A percentile compares a stretch with the other conserved stretches of the same genome.
Conservation (phyloP, 805 yeast genomes). For the Cyberlindnera americana region DNA sequence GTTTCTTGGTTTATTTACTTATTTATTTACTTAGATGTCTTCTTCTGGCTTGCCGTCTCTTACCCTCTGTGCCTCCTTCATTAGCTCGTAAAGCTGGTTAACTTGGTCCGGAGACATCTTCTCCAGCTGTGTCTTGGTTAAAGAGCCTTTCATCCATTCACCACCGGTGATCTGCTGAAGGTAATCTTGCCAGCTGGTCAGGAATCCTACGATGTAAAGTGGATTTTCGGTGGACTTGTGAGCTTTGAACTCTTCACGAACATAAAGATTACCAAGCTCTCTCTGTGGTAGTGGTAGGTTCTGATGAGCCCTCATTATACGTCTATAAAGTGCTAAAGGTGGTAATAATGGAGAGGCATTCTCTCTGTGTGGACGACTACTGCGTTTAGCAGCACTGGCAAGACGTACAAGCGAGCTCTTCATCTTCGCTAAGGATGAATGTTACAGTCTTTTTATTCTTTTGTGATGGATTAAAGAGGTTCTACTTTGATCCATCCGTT, state of each 20-base stretch:
- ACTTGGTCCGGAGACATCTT: slow-evolving; percentile 87
- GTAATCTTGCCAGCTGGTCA: slow-evolving; percentile 93
- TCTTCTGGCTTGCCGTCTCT: slow-evolving; percentile 16
- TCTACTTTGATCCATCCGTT: too few relatives aligned
- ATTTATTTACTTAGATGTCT: neutral
- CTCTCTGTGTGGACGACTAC: slow-evolving; percentile 13
- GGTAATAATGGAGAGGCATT: slow-evolving; percentile 59
- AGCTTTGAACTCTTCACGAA: slow-evolving; percentile 82
- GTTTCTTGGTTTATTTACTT: too few relatives aligned
- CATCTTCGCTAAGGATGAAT: neutral
- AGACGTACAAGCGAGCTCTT: slow-evolving; percentile 2
- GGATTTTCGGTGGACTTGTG: slow-evolving; percentile 86
- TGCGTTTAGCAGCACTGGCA: slow-evolving; percentile 8
- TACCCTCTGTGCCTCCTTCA: slow-evolving; percentile 56
- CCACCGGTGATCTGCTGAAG: slow-evolving; percentile 55
- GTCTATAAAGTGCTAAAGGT: slow-evolving; percentile 74
- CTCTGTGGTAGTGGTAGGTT: slow-evolving; percentile 65
- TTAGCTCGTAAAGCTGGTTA: slow-evolving; percentile 76
- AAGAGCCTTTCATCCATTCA: slow-evolving; percentile 58
- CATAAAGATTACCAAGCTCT: slow-evolving; percentile 84
- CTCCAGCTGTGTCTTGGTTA: slow-evolving; percentile 63
- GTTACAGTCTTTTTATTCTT: neutral
- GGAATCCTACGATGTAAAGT: slow-evolving; percentile 86
- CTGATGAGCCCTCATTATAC: slow-evolving; percentile 79
- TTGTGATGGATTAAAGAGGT: too few relatives aligned